Base-by-base conservation (phyloP, 2,329 filamentous ascomycete genomes). In the Colletotrichum destructivum region DNA sequence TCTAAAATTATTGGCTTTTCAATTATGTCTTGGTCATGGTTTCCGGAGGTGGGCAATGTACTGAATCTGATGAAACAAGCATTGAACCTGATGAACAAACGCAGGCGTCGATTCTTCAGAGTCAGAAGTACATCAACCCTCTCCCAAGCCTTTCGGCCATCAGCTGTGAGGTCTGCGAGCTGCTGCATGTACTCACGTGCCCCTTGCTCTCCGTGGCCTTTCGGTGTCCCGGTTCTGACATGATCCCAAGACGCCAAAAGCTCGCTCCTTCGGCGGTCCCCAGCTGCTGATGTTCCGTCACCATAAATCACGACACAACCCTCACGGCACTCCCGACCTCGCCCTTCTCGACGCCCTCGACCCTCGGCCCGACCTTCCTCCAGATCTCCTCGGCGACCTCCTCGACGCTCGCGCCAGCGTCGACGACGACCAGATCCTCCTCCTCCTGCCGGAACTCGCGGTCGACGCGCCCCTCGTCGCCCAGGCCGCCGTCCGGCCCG, bases 321-420 rank as follows among this genome's bases (percentile, higher is more conserved):
- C 88, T 84, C 60, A 88, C 85, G 26, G 74, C 76, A 42, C 74
- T 81, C 1, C 87, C 87, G 21, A 86, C 76, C 76, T 87, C 84
- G 0, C 88, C 87, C 64, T 82, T 82, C 74, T 87, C 85, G 16
- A 89, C 87, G 31, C 81, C 80, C 65, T 84, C 84, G 13, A 90
- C 77, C 68, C 84, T 82, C n/a, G 77, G 79, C 75, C 77, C 76
- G 0, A 89, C 87, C 73, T 85, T 83, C 52, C 78, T 80, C 89
- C 89, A 91, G 31, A 92, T 83, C 76, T 84, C 84, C 68, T 87
- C 85, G 7, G 84, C 84, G 8, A 92, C 88, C 70, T 87, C 89
- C 59, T 90, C 89, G 1, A 89, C 84, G 2, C 81, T 85, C 2
- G 83, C 79, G 0, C 87, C 86, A 2, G 89, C 89, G 77, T 89